phyloP scores from a whole-genome alignment of 345 rosid species.

The Linum usitatissimum region DNA sequence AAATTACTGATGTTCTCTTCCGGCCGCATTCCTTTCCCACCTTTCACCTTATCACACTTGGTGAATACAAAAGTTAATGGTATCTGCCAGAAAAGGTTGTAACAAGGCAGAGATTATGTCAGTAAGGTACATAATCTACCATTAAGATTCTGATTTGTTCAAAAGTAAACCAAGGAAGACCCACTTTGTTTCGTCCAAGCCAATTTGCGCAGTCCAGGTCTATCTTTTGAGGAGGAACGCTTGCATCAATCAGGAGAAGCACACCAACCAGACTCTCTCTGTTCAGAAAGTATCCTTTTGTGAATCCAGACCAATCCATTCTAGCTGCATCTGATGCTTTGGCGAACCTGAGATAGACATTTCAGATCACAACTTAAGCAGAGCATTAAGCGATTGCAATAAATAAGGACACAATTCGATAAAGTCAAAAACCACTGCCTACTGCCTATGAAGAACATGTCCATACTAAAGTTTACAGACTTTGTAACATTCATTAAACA shows the following conservation, averaged over 20 bases:
- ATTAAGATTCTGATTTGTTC: not conserved
- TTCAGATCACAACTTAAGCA: not conserved
- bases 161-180: constrained; percentile 5
- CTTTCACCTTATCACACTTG: constrained; percentile 78
- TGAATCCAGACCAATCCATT: constrained; percentile 85
- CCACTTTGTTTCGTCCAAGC: constrained; percentile 84
- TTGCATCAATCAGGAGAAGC: constrained; percentile 79
- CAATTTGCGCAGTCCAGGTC: constrained; percentile 93
- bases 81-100: constrained; percentile 35
- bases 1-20: constrained; percentile 70
- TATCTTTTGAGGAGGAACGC: constrained; percentile 84
- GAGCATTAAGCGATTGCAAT: not conserved
- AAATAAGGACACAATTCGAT: not conserved
- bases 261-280: constrained; percentile 65
- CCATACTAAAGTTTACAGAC: not conserved
- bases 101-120: not conserved
- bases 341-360: constrained; percentile 44
- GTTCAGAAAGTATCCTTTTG: constrained; percentile 84
- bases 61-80: constrained; percentile 83
- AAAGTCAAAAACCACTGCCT: not conserved
- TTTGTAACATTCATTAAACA: not conserved
- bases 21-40: constrained; percentile 61
- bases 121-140: not conserved
- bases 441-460: not conserved
- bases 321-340: constrained; percentile 72